Percentiles rank a stretch among this genome's conserved stretches.
phyloP scores from a whole-genome alignment of 169 alveolate genomes.

The Eimeria falciformis region DNA sequence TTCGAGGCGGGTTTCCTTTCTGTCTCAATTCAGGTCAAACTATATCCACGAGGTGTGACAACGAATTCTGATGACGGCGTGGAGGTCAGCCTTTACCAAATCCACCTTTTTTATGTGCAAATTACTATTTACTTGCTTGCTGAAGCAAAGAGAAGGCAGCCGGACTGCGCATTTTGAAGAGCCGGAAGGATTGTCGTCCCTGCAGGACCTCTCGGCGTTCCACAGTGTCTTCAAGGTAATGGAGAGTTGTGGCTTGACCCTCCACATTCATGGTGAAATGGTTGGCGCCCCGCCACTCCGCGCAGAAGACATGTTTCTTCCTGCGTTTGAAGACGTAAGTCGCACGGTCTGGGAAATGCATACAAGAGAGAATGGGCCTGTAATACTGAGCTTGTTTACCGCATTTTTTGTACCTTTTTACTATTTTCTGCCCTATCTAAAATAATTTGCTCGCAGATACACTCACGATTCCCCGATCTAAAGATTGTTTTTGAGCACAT shows the following conservation, averaged over 20 bases:
- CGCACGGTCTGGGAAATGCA: not conserved
- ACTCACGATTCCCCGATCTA: slow-evolving; percentile 66
- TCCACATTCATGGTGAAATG: slow-evolving; percentile 80
- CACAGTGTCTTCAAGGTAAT: slow-evolving; percentile 64
- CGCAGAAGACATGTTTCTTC: slow-evolving; percentile 79
- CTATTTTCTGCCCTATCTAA: not conserved
- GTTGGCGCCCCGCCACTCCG: slow-evolving; percentile 73
- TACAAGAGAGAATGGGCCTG: too few relatives aligned
- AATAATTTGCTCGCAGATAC: slow-evolving; percentile 21
- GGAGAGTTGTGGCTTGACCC: slow-evolving; percentile 74
- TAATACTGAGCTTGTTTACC: too few relatives aligned
- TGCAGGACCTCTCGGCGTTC: slow-evolving; percentile 69
- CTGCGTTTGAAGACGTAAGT: slow-evolving; percentile 68
- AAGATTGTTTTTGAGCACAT: slow-evolving; percentile 81
- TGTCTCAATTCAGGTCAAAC: slow-evolving; percentile 63
- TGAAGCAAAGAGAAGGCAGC: not conserved
- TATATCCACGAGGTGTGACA: slow-evolving; percentile 82
- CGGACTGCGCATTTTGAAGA: not conserved
- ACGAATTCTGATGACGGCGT: slow-evolving; percentile 80
- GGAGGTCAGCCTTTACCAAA: slow-evolving; percentile 60
- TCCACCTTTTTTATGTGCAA: not conserved
- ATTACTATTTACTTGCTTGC: not conserved
- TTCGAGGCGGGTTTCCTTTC: not conserved
- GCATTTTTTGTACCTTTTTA: not conserved
- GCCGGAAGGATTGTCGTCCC: not conserved